Base-by-base conservation (phyloP, 1,284 basidiomycete genomes). In the Peniophora sp. region DNA sequence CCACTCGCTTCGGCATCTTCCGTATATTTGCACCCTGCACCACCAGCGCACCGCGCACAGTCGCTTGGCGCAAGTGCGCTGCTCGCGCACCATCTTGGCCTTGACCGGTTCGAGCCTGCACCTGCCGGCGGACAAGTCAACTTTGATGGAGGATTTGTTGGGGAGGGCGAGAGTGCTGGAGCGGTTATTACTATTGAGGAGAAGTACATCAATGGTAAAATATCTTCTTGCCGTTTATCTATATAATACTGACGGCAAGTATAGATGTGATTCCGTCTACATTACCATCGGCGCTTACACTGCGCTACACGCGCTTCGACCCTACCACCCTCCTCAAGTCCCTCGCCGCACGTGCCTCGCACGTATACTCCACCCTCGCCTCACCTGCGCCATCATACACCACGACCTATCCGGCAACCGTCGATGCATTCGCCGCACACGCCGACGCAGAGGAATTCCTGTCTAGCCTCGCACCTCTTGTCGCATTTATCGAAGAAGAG, bases 11-110 rank as follows among this genome's bases (percentile, higher is more conserved):
- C 51, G 19, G 58, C 59, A 27, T 52, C 59, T n/a, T 63, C 76
- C 34, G 71, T 86, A 6, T 86, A 81, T 60, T 65, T 85, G 10
- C 71, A 72, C 50, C 71, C 73, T 14, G 55, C 63, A 5, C 59
- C 69, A 0, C 58, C 61, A 8, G 55, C 70, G 35, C 59, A 70
- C 11, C 64, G 55, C 16, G 63, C 81, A n/a, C 72, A 75, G 16
- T 68, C 72, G 22, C 69, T 74, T 34, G 72, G 80, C 51, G 81
- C 82, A 48, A 81, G 75, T 58, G 71, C 75, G 32, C 74, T 72
- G 6, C 69, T 89, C 35, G 76, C 85, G 19, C 78, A 76, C 52
- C 85, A 89, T 60, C 74, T 89, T 16, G 79, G 81, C 20, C 73
- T 90, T 2, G 87, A 89, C 55, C 66, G 67, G 24, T 83, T 82